Conservation (phyloP, 2,329 filamentous ascomycete genomes). For the Colletotrichum lini region DNA sequence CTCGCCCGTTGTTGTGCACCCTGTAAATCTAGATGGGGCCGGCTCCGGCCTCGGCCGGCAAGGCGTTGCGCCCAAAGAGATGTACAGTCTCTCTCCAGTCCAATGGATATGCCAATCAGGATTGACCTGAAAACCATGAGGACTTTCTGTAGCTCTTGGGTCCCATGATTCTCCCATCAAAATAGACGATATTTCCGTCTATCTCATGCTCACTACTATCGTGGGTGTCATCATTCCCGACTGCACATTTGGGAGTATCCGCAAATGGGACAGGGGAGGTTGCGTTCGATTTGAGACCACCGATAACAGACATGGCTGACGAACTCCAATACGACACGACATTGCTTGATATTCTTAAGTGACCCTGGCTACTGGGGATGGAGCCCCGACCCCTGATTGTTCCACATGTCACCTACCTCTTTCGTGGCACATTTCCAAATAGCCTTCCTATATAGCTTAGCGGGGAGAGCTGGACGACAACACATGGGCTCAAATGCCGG, state of each 20-base stretch:
- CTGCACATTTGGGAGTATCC: background rate
- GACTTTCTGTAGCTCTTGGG: background rate
- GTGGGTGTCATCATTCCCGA: background rate
- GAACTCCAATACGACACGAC: background rate
- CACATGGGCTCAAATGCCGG: constrained; percentile 15
- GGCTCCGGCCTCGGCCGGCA: background rate
- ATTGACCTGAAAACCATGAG: background rate
- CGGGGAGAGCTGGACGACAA: background rate
- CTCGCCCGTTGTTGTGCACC: too few relatives aligned
- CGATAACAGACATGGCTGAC: constrained; percentile 23
- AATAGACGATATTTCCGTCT: background rate
- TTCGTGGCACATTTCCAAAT: constrained; percentile 4
- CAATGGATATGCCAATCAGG: too few relatives aligned
- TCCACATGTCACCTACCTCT: constrained; percentile 33
- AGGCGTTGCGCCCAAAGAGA: background rate
- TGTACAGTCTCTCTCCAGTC: background rate
- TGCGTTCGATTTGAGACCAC: background rate
- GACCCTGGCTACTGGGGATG: background rate
- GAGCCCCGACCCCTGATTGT: constrained; percentile 7
- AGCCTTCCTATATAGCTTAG: constrained; percentile 38
- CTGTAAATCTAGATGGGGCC: too few relatives aligned
- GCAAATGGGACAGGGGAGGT: background rate
- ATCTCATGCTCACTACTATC: background rate
- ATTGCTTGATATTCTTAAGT: background rate
- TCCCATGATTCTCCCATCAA: background rate